A percentile compares a stretch with the other conserved stretches of the same genome.
Evolutionary conservation across 306 rosid genomes (phyloP).

Genomic region (Prunus fruticosa): DNA sequence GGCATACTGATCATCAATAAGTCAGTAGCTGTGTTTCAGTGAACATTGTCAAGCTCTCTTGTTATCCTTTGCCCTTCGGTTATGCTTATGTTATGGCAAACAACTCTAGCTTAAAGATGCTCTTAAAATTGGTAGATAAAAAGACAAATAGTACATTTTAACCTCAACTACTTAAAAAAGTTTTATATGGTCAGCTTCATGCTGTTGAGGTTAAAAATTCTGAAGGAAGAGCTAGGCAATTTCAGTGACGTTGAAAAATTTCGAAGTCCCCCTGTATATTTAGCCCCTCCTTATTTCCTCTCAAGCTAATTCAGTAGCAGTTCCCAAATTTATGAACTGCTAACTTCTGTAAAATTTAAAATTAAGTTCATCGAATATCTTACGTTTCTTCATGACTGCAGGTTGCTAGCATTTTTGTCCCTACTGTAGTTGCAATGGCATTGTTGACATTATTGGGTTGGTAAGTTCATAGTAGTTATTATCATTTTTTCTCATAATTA

Average conservation of each 20-base stretch:
- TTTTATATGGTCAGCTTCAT: background rate
- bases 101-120: background rate
- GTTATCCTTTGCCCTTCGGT: background rate
- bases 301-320: background rate
- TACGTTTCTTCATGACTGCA: slow-evolving; percentile 37
- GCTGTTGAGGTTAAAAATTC: background rate
- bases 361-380: slow-evolving; percentile 22
- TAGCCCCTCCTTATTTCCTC: background rate
- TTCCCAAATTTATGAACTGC: background rate
- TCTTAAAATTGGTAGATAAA: background rate
- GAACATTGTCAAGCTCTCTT: background rate
- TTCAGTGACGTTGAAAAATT: background rate
- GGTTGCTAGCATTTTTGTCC: slow-evolving; percentile 98
- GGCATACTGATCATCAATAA: background rate
- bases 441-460: slow-evolving; percentile 70
- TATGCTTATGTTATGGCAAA: background rate
- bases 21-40: background rate
- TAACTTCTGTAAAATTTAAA: background rate
- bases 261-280: background rate
- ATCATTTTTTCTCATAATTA: background rate
- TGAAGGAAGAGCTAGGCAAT: background rate
- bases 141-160: background rate
- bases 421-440: slow-evolving; percentile 74
- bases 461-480: slow-evolving; percentile 45
- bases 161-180: background rate